phyloP scores from a whole-genome alignment of 2,329 filamentous ascomycete genomes.

The Monilinia aucupariae region DNA sequence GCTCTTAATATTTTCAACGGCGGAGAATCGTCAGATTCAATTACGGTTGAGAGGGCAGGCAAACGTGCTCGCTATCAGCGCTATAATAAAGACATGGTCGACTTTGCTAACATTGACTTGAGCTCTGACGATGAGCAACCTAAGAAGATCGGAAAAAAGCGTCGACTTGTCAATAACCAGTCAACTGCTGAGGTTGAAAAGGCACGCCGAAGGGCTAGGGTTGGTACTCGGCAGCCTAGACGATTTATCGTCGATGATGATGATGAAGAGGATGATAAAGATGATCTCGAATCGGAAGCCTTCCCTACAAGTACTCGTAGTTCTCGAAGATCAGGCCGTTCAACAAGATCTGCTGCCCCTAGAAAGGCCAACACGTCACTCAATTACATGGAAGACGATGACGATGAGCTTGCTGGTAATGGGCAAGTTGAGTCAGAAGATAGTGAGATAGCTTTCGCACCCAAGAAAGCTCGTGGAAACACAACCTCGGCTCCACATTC shows the following conservation, averaged over 20 bases:
- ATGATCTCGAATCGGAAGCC: slow-evolving; percentile 12
- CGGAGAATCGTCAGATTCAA: slow-evolving; percentile 22
- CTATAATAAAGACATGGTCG: slow-evolving; percentile 22
- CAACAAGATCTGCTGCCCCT: slow-evolving; percentile 25
- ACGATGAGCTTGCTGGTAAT: slow-evolving; percentile 27
- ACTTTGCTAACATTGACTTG: slow-evolving; percentile 20
- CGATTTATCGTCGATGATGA: slow-evolving; percentile 18
- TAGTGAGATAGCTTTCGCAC: slow-evolving; percentile 46
- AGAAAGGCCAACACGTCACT: slow-evolving; percentile 9
- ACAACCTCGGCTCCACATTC: background rate
- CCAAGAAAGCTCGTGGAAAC: slow-evolving; percentile 31
- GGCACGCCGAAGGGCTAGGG: slow-evolving; percentile 23
- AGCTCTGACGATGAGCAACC: slow-evolving; percentile 25
- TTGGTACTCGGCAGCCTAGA: slow-evolving; percentile 20
- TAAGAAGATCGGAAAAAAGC: slow-evolving; percentile 24
- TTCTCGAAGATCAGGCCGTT: slow-evolving; percentile 19
- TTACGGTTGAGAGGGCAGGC: slow-evolving; percentile 15
- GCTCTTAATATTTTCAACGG: slow-evolving; percentile 41
- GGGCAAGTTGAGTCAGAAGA: slow-evolving; percentile 40
- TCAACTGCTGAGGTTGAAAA: slow-evolving; percentile 21
- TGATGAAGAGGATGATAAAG: slow-evolving; percentile 10
- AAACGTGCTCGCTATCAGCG: slow-evolving; percentile 27
- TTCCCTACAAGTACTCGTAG: slow-evolving; percentile 10
- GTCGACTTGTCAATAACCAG: slow-evolving; percentile 25
- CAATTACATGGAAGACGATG: slow-evolving; percentile 20